These are phyloP conservation scores for Rhododendron simsii DNA, from an alignment of 148 eudicot genomes.

Conservation along the genomic window DNA sequence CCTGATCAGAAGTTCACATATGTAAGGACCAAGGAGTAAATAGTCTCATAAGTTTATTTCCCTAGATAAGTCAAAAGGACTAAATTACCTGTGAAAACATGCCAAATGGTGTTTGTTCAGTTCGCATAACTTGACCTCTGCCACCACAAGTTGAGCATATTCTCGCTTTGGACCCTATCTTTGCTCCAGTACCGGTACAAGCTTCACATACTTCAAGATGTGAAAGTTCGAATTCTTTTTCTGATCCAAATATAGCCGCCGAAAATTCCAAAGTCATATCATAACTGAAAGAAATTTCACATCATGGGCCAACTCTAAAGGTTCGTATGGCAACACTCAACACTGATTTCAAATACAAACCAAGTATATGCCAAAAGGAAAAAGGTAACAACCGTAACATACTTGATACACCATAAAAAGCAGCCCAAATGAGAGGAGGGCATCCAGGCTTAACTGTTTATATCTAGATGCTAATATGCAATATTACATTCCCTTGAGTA, in stretches of 20 bases:
- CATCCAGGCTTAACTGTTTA: neutral
- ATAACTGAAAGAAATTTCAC: slow-evolving; percentile 66
- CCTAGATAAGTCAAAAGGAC: slow-evolving; percentile 3
- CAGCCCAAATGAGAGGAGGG: neutral
- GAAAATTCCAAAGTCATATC: slow-evolving; percentile 82
- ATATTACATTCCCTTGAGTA: neutral
- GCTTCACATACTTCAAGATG: slow-evolving; percentile 90
- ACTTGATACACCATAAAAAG: neutral
- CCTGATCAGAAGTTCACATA: neutral
- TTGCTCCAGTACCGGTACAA: slow-evolving; percentile 92
- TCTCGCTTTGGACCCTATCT: slow-evolving; percentile 84
- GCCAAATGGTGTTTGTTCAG: slow-evolving; percentile 99
- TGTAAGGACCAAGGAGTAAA: neutral
- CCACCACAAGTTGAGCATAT: slow-evolving; percentile 99
- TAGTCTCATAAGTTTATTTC: neutral
- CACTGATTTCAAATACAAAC: neutral
- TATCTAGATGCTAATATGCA: neutral
- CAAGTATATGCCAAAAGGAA: neutral
- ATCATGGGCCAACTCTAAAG: slow-evolving; percentile 30
- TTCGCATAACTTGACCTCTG: slow-evolving; percentile 99
- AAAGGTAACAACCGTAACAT: neutral
- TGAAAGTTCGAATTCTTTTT: slow-evolving; percentile 85
- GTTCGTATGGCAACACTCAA: neutral
- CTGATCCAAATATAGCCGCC: slow-evolving; percentile 86
- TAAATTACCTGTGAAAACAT: slow-evolving; percentile 82